Evolutionary conservation across 192 early-diverging fungal genomes (phyloP).

Genomic region (Phlyctochytrium bullatum): DNA sequence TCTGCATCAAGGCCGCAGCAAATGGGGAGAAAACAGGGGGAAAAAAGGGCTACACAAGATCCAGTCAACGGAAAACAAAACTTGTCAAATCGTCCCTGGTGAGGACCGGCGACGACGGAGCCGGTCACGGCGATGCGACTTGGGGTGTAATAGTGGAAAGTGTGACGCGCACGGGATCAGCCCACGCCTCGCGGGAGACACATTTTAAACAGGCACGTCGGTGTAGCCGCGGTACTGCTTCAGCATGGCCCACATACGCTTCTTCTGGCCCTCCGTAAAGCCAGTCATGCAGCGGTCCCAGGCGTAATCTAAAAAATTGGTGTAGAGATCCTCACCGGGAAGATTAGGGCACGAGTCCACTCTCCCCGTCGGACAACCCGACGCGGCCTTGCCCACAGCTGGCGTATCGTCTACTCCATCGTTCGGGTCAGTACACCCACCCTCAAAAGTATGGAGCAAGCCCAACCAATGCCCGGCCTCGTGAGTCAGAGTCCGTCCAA

Average conservation of each 20-base stretch:
- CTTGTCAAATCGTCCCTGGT: too few species aligned
- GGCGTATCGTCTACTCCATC: neutral
- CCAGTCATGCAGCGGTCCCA: neutral
- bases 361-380: neutral
- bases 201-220: too few species aligned
- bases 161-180: too few species aligned
- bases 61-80: too few species aligned
- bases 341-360: neutral
- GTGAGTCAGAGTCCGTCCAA: slow-evolving; percentile 7
- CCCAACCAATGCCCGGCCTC: slow-evolving; percentile 29
- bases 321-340: neutral
- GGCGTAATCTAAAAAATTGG: neutral
- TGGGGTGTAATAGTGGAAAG: too few species aligned
- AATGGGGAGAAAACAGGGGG: too few species aligned
- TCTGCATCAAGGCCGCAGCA: too few species aligned
- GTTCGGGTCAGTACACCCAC: neutral
- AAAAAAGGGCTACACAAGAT: too few species aligned
- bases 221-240: too few species aligned
- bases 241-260: neutral
- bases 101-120: too few species aligned
- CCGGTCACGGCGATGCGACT: too few species aligned
- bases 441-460: slow-evolving; percentile 1
- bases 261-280: neutral
- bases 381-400: neutral
- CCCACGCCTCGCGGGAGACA: too few species aligned